A percentile compares a stretch with the other conserved stretches of the same genome.
Evolutionary conservation across 345 rosid species (phyloP).

Genomic region (thale cress (Arabidopsis thaliana)): DNA sequence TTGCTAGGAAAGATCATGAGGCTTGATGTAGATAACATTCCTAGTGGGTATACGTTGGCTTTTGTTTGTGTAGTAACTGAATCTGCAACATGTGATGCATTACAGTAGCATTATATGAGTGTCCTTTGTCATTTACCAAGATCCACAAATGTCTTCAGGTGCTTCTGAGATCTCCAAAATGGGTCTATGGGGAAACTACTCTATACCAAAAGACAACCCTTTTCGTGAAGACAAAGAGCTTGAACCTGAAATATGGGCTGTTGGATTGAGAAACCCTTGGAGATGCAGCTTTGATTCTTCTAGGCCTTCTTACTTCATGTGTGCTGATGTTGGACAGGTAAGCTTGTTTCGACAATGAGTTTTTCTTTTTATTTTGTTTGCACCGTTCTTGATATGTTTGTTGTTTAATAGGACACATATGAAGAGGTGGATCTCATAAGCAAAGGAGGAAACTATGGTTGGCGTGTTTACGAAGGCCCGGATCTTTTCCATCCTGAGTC

Average conservation of each 20-base stretch:
- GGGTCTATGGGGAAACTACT: slow-evolving; percentile 74
- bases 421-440: slow-evolving; percentile 65
- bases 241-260: slow-evolving; percentile 68
- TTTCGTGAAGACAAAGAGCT: slow-evolving; percentile 55
- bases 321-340: slow-evolving; percentile 59
- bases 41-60: slow-evolving; percentile 53
- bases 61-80: slow-evolving; percentile 1
- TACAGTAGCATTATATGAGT: background rate
- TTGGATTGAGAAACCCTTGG: slow-evolving; percentile 74
- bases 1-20: slow-evolving; percentile 95
- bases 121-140: slow-evolving; percentile 14
- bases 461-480: slow-evolving; percentile 60
- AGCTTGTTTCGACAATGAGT: slow-evolving; percentile 13
- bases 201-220: slow-evolving; percentile 72
- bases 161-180: slow-evolving; percentile 40
- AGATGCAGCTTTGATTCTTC: slow-evolving; percentile 68
- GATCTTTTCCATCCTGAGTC: slow-evolving; percentile 39
- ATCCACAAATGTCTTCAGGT: slow-evolving; percentile 43
- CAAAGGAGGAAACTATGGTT: slow-evolving; percentile 65
- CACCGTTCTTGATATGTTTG: slow-evolving; percentile 7
- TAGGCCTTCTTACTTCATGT: slow-evolving; percentile 65
- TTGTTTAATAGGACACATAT: slow-evolving; percentile 48
- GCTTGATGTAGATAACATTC: slow-evolving; percentile 82
- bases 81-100: background rate
- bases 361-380: slow-evolving; percentile 24